Percentiles rank a stretch among this genome's conserved stretches.
Conservation (phyloP, 768 basidiomycete genomes). For the Kwoniella bestiolae region DNA sequence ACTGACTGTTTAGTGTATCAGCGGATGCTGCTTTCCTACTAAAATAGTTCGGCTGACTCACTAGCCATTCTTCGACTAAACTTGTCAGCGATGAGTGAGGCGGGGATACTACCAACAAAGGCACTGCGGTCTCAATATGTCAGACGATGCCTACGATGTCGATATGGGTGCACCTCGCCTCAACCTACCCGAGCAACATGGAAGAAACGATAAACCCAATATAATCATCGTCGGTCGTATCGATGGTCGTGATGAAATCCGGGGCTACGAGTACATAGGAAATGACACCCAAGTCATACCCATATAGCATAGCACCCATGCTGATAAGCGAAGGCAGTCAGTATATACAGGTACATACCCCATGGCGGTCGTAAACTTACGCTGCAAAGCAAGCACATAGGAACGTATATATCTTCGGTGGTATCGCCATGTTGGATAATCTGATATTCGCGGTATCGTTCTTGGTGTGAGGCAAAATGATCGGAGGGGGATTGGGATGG, state of each 20-base stretch:
- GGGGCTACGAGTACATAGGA: constrained; percentile 48
- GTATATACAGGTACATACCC: neutral
- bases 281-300: constrained; percentile 55
- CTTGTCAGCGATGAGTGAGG: constrained; percentile 61
- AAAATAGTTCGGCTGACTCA: too few species aligned
- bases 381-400: constrained; percentile 49
- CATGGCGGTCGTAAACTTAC: constrained; percentile 25
- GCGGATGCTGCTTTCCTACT: too few species aligned
- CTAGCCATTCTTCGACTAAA: constrained; percentile 20
- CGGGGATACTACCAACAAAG: constrained; percentile 38
- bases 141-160: neutral
- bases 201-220: constrained; percentile 52
- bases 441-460: neutral
- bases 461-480: neutral
- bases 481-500: neutral
- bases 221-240: constrained; percentile 30
- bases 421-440: constrained; percentile 18
- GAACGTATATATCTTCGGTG: constrained; percentile 46
- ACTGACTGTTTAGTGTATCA: constrained; percentile 6
- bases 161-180: neutral
- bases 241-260: constrained; percentile 38
- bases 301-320: constrained; percentile 43
- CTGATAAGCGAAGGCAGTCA: constrained; percentile 5
- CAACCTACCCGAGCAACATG: constrained; percentile 45
- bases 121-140: constrained; percentile 53